Evolutionary conservation across 2,329 filamentous ascomycete genomes (phyloP), one percentile per base, ranked within the genome.

Genomic region (Calonectria hongkongensis): DNA sequence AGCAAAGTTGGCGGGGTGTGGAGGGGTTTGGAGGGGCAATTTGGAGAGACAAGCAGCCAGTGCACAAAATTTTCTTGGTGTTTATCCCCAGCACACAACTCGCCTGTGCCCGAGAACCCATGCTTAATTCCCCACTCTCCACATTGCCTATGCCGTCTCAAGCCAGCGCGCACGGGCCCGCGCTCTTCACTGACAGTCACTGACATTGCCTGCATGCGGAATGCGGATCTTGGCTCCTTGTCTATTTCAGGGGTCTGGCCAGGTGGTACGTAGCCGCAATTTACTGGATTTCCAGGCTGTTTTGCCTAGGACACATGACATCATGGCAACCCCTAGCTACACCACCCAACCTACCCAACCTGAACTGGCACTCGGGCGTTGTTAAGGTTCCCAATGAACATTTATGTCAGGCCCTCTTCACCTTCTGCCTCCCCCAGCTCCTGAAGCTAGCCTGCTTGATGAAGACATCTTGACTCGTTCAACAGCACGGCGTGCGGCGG

Each of bases 11-110:
- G 60, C 47, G 63, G 70, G 66, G 66, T 74, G 72, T 76, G 74
- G 80, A 74, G 80, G 81, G 80, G 78, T 74, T 81, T 81, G 80
- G 81, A 82, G 79, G 80, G 81, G 80, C 76, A 80, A 71, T 73
- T 71, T 73, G 54, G 71, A 33, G 43, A 67, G 68, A 51, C 41
- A 68, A 65, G 71, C 66, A 72, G 68, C 69, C 56, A 76, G 74
- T 74, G 72, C 73, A 79, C 71, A 78, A 80, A 76, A 78, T 50
- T 75, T 82, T 80, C 51, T 81, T 81, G 78, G 76, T 79, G 79
- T 80, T 79, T 79, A 72, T 63, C 56, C 48, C 43, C 36, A 48
- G 15, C 50, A 63, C 45, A 54, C 30, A 50, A 47, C 43, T 39
- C 28, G 56, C n/a, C 58, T 27, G 41, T 54, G n/a, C n/a, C 45